Conservation (phyloP, 2,329 filamentous ascomycete species). For the Colletotrichum euphorbiae region DNA sequence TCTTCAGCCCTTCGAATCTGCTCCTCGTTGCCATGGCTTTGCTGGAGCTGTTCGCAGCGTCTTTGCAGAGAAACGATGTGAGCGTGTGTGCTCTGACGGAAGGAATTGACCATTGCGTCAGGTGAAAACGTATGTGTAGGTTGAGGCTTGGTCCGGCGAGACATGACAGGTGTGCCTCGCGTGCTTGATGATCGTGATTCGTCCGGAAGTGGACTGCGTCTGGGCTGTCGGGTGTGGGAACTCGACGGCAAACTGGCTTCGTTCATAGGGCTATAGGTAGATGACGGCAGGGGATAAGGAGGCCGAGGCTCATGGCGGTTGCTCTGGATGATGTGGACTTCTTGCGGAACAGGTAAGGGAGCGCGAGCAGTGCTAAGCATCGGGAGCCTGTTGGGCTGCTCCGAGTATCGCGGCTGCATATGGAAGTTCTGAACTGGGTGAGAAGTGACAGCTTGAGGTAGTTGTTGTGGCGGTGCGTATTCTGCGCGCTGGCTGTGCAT, state of each 20-base stretch:
- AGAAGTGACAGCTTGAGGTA: conserved; percentile 3
- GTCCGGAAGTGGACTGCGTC: conserved; percentile 34
- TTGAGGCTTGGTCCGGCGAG: conserved; percentile 29
- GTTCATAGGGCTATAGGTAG: conserved; percentile 28
- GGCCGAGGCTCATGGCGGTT: conserved; percentile 26
- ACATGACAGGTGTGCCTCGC: conserved; percentile 30
- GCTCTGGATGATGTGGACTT: conserved; percentile 34
- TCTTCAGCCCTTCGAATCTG: conserved; percentile 5
- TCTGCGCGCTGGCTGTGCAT: conserved; percentile 19
- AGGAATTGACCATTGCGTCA: conserved; percentile 21
- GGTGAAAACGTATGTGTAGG: conserved; percentile 33
- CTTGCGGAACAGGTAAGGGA: conserved; percentile 22
- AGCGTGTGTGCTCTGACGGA: conserved; percentile 28
- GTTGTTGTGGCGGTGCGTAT: conserved; percentile 20
- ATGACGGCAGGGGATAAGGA: conserved; percentile 21
- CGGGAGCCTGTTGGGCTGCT: conserved; percentile 22
- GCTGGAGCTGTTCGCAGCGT: conserved; percentile 27
- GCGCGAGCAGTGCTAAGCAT: not conserved
- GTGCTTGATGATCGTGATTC: conserved; percentile 29
- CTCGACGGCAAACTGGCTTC: conserved; percentile 30
- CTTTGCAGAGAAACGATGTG: conserved; percentile 18
- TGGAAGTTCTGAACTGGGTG: conserved; percentile 24
- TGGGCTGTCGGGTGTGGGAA: conserved; percentile 17
- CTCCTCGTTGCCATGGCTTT: conserved; percentile 4
- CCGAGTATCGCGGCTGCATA: conserved; percentile 27